Base-by-base conservation (phyloP, 306 rosid genomes). In the Chamaecrista fasciculata region DNA sequence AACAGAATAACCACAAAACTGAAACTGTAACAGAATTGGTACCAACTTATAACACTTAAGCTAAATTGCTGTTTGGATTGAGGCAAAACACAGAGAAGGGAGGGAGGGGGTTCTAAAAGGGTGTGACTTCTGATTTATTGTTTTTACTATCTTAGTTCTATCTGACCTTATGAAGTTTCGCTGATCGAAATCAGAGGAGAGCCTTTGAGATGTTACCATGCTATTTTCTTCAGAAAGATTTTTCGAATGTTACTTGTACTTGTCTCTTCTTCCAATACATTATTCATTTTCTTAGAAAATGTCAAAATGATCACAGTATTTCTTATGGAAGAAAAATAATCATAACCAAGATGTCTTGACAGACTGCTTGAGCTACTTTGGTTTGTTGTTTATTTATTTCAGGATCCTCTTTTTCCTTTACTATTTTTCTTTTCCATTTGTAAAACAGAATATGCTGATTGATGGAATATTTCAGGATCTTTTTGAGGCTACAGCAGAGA, bases 401-500 rank as follows among this genome's bases (percentile, higher is more conserved):
- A n/a, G n/a, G n/a, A n/a, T 57, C 43, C 63, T 31, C 15, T 31
- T n/a, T 56, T 56, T 29, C 8, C 65, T 33, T 0, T 11, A 18
- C 26, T 33, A 18, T 8, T 16, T n/a, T 58, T 10, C 24, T 31
- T 57, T 8, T 52, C 16, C 24, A 26, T 55, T 51, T 11, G 1
- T 23, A 6, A 11, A 4, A 57, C 8, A 10, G 21, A 31, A 31
- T 4, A 57, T 16, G 31, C 78, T 76, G 34, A 65, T 52, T 50
- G 62, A 23, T 40, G 62, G 34, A 65, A 23, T 37, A 52, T 74
- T 56, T 25, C 90, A 94, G 97, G 96, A 83, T 70, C 83, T 82
- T 20, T 82, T 69, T 69, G 99, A 94, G 88, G 96, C 99, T 65
- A 94, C 99, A 0, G 97, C 97, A 16, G 91, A 85, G 91, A 78